Evolutionary conservation across 1,284 basidiomycete genomes (phyloP).

Genomic region (Pisolithus thermaeus): DNA sequence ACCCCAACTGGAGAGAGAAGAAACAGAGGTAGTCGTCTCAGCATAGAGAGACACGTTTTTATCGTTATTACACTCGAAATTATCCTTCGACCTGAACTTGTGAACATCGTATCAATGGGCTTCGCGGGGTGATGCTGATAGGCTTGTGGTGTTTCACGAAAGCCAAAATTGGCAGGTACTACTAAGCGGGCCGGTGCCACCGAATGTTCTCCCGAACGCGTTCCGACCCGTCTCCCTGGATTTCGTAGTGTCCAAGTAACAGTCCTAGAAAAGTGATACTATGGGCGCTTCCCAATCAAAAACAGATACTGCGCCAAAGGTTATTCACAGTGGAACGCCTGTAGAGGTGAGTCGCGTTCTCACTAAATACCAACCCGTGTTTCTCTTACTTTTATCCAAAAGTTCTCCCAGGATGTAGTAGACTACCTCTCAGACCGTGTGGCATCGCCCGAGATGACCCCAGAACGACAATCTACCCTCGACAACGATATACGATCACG

Average conservation of each 20-base stretch:
- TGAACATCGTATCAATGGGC: too few species aligned
- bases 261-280: too few species aligned
- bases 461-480: constrained; percentile 63
- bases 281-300: constrained; percentile 67
- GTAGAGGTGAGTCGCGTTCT: constrained; percentile 47
- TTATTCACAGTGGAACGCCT: constrained; percentile 57
- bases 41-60: constrained; percentile 6
- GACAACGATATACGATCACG: constrained; percentile 63
- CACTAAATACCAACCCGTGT: neutral
- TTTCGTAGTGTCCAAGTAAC: too few species aligned
- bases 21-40: constrained; percentile 24
- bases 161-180: too few species aligned
- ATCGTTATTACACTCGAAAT: neutral
- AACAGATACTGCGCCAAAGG: constrained; percentile 46
- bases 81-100: too few species aligned
- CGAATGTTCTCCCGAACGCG: too few species aligned
- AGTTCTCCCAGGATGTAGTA: constrained; percentile 76
- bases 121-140: too few species aligned
- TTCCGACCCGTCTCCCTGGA: too few species aligned
- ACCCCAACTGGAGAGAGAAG: constrained; percentile 2
- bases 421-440: constrained; percentile 65
- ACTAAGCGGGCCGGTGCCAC: too few species aligned
- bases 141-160: too few species aligned
- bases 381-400: neutral
- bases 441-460: constrained; percentile 49